phyloP scores from a whole-genome alignment of 805 yeast species.

The Suhomyces kilbournensis region DNA sequence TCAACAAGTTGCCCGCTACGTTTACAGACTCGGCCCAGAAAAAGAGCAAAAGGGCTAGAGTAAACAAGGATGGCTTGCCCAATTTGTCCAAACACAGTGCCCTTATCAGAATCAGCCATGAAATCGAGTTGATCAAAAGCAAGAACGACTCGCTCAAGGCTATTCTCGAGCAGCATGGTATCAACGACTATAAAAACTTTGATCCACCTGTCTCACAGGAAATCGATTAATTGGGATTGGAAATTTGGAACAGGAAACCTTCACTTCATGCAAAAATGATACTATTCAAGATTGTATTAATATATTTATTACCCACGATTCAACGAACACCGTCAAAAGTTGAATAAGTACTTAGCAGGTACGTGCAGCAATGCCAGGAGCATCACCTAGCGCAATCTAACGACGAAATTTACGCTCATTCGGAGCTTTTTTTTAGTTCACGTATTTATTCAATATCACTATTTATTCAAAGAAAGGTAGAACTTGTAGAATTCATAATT shows the following conservation, averaged over 20 bases:
- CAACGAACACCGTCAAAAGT: not conserved
- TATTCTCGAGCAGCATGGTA: slow-evolving; percentile 15
- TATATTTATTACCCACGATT: slow-evolving; percentile 1
- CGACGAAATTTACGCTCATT: not conserved
- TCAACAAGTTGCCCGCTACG: slow-evolving; percentile 18
- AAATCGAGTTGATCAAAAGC: slow-evolving; percentile 31
- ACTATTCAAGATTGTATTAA: slow-evolving; percentile 1
- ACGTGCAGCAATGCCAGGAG: not conserved
- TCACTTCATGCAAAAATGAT: not conserved
- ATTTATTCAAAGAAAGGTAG: not conserved
- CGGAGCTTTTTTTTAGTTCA: not conserved
- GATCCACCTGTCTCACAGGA: slow-evolving; percentile 3
- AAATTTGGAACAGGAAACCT: not conserved
- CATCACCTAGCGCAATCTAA: not conserved
- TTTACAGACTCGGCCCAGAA: slow-evolving; percentile 9
- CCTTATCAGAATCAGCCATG: slow-evolving; percentile 37
- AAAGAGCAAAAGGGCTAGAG: slow-evolving; percentile 35
- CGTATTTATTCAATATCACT: not conserved
- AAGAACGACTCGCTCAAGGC: slow-evolving; percentile 32
- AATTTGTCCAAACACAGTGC: slow-evolving; percentile 44
- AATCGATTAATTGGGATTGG: not conserved
- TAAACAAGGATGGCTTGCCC: slow-evolving; percentile 44
- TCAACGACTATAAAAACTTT: slow-evolving; percentile 2
- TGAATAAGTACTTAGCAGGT: not conserved
- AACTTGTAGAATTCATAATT: not conserved